Evolutionary conservation across 176 grass and related monocot species (phyloP).

Genomic region (Alloteropsis semialata): DNA sequence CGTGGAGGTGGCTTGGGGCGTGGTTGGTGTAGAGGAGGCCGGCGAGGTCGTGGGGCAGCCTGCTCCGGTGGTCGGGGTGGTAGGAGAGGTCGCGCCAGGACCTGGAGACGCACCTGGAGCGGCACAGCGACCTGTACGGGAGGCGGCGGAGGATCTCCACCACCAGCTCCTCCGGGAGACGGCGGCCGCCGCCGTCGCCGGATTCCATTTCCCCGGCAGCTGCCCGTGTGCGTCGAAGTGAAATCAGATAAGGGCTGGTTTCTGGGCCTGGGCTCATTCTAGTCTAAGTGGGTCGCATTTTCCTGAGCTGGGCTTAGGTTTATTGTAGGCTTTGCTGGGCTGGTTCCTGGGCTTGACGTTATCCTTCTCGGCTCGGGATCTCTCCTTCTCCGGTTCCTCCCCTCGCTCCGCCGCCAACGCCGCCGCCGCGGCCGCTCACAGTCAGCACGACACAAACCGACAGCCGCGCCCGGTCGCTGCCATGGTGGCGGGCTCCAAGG

Average conservation of each 20-base stretch:
- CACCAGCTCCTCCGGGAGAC: slow-evolving; percentile 2
- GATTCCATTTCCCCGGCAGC: neutral
- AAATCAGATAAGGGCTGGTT: neutral
- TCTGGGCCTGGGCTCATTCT: neutral
- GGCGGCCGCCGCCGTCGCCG: neutral
- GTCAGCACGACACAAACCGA: neutral
- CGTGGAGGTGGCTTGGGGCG: neutral
- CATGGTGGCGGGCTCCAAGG: neutral
- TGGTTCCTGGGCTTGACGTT: too few species aligned
- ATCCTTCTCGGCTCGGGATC: too few species aligned
- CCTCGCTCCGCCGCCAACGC: too few species aligned
- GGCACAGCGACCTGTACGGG: neutral
- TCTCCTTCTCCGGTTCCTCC: too few species aligned
- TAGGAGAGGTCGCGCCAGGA: slow-evolving; percentile 8
- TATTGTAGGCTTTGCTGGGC: too few species aligned
- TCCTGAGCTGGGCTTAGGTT: too few species aligned
- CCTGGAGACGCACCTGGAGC: slow-evolving; percentile 4
- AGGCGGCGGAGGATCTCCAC: slow-evolving; percentile 22
- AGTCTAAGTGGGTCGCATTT: neutral
- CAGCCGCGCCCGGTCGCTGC: neutral
- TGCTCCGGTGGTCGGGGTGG: neutral
- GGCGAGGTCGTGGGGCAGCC: slow-evolving; percentile 10
- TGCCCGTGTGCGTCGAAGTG: neutral
- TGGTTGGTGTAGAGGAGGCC: slow-evolving; percentile 22
- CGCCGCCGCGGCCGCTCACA: neutral